These are phyloP conservation scores for Cyclotella cryptica DNA, from an alignment of 108 stramenopile species.

Conservation along the genomic window DNA sequence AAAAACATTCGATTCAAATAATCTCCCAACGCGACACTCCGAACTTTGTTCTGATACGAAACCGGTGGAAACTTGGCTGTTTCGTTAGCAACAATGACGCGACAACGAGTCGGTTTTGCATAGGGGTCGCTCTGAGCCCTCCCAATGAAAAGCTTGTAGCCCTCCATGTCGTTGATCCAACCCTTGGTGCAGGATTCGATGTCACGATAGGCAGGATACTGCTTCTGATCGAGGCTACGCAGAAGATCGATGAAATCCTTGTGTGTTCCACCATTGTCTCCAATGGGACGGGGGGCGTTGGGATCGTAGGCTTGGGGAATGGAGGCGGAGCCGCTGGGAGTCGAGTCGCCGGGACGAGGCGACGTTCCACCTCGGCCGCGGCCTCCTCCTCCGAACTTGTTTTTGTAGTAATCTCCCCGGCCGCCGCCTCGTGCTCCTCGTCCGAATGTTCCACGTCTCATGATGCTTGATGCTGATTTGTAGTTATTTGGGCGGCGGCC, in stretches of 20 bases:
- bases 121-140: constrained; percentile 94
- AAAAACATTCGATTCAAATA: constrained; percentile 81
- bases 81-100: constrained; percentile 65
- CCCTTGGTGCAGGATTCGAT: constrained; percentile 76
- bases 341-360: constrained; percentile 30
- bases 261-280: constrained; percentile 65
- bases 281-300: constrained; percentile 26
- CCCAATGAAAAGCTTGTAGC: constrained; percentile 79
- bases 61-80: constrained; percentile 81
- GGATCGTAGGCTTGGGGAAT: constrained; percentile 26
- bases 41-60: constrained; percentile 69
- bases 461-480: not conserved
- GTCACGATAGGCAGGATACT: constrained; percentile 92
- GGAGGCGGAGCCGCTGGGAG: constrained; percentile 8
- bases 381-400: constrained; percentile 77
- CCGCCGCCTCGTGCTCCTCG: constrained; percentile 49
- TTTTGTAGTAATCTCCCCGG: constrained; percentile 70
- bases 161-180: constrained; percentile 57
- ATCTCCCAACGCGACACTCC: constrained; percentile 82
- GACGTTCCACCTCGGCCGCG: constrained; percentile 57
- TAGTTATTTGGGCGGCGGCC: constrained; percentile 1
- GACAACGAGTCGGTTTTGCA: constrained; percentile 91
- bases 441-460: constrained; percentile 36
- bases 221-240: constrained; percentile 77
- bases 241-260: constrained; percentile 70